These are phyloP conservation scores for Lenwebbia sp. DNA, from an alignment of 345 rosid genomes.

Conservation along the genomic window DNA sequence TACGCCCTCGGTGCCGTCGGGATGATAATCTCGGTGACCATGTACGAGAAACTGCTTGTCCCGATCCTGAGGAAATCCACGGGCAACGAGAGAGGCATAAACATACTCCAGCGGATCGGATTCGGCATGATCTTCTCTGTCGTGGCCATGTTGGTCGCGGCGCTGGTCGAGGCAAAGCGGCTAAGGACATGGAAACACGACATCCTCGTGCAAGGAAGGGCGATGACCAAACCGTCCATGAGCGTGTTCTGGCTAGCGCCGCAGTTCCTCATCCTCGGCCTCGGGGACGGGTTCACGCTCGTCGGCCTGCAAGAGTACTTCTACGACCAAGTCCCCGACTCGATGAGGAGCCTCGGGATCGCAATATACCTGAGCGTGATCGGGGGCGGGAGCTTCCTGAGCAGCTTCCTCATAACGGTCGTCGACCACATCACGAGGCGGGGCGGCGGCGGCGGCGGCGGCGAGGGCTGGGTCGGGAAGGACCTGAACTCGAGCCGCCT, in stretches of 20 bases:
- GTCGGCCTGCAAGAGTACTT: slow-evolving; percentile 64
- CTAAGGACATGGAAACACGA: not conserved
- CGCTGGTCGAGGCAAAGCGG: slow-evolving; percentile 34
- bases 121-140: slow-evolving; percentile 32
- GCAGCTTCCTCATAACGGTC: slow-evolving; percentile 25
- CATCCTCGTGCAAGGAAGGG: not conserved
- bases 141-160: slow-evolving; percentile 28
- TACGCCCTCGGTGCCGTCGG: slow-evolving; percentile 24
- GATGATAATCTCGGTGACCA: slow-evolving; percentile 21
- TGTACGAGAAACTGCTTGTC: slow-evolving; percentile 36
- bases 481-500: slow-evolving; percentile 43
- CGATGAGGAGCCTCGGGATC: slow-evolving; percentile 54
- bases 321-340: slow-evolving; percentile 62
- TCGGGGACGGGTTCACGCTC: slow-evolving; percentile 43
- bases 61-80: slow-evolving; percentile 23
- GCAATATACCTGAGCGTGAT: slow-evolving; percentile 46
- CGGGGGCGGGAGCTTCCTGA: slow-evolving; percentile 40
- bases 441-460: not conserved
- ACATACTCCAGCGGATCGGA: slow-evolving; percentile 36
- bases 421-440: slow-evolving; percentile 16
- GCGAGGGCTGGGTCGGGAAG: slow-evolving; percentile 40
- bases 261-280: slow-evolving; percentile 30
- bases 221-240: not conserved
- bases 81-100: slow-evolving; percentile 37
- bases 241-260: slow-evolving; percentile 41